Evolutionary conservation across 2,329 filamentous ascomycete genomes (phyloP).

Genomic region (Talaromyces sp.): DNA sequence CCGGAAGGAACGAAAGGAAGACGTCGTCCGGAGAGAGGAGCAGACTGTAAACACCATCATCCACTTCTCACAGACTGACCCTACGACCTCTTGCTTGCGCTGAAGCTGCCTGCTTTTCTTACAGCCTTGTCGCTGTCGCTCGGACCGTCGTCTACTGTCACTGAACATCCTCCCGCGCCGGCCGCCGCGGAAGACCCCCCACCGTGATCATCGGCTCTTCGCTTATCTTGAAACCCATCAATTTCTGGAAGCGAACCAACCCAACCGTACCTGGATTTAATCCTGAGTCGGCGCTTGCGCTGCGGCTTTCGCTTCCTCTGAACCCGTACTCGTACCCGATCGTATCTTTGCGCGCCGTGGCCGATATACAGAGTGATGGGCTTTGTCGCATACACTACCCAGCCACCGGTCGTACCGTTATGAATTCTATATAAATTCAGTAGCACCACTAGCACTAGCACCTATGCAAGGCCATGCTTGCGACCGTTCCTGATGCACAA

Average conservation of each 20-base stretch:
- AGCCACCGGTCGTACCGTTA: background rate
- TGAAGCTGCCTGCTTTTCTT: background rate
- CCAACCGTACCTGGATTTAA: background rate
- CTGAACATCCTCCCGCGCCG: background rate
- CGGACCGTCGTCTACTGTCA: background rate
- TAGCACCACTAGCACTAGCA: background rate
- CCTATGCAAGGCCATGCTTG: background rate
- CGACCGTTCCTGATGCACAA: slow-evolving; percentile 11
- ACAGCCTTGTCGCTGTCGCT: background rate
- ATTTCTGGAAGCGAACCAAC: background rate
- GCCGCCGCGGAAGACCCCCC: background rate
- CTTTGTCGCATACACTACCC: background rate
- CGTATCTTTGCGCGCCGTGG: background rate
- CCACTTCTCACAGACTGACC: background rate
- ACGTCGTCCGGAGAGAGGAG: background rate
- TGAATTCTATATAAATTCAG: background rate
- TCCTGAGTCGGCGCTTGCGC: background rate
- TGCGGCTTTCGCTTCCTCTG: background rate
- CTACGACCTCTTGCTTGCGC: background rate
- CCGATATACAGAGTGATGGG: background rate
- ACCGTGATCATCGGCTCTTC: background rate
- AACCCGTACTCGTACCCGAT: background rate
- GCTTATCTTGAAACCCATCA: background rate
- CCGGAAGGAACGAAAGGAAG: background rate
- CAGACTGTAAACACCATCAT: background rate